A percentile compares a stretch with the other conserved stretches of the same genome.
Conservation (phyloP, 371 early-diverging fungal species). For the Mucor piriformis region DNA sequence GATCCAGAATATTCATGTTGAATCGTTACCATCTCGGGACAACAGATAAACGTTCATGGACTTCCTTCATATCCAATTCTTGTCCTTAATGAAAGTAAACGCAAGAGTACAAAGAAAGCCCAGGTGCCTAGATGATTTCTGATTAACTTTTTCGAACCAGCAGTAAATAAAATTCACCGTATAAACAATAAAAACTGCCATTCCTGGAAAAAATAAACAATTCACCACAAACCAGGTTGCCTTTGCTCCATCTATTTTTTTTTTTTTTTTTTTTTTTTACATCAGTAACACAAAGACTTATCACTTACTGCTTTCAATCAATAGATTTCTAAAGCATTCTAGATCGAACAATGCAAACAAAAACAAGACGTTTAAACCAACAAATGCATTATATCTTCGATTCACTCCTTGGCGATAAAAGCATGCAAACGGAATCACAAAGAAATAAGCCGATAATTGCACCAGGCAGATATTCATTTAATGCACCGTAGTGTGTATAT, state of each 20-base stretch:
- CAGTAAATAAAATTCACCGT: conserved; percentile 35
- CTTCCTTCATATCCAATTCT: conserved; percentile 28
- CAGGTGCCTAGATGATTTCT: conserved; percentile 37
- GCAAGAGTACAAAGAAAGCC: conserved; percentile 48
- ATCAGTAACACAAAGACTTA: not conserved
- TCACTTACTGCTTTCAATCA: conserved; percentile 40
- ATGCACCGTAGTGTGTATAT: conserved; percentile 27
- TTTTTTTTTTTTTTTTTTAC: not conserved
- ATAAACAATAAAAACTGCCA: conserved; percentile 53
- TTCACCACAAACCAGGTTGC: conserved; percentile 54
- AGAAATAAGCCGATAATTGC: conserved; percentile 46
- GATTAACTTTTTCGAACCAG: not conserved
- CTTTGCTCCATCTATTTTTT: conserved; percentile 48
- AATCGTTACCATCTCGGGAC: conserved; percentile 36
- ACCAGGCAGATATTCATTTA: conserved; percentile 20
- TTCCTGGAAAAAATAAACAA: conserved; percentile 50
- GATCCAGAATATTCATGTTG: conserved; percentile 30
- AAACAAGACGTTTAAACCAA: conserved; percentile 30
- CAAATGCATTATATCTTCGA: conserved; percentile 19
- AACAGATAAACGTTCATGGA: conserved; percentile 22
- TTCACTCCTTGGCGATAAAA: conserved; percentile 54
- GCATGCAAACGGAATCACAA: conserved; percentile 57
- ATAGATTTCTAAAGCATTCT: conserved; percentile 45
- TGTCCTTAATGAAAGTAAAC: conserved; percentile 35
- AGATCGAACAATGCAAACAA: conserved; percentile 48